Evolutionary conservation across 179 eudicot genomes (phyloP), one percentile per base, ranked within the genome.

Genomic region (Nepenthes alata): DNA sequence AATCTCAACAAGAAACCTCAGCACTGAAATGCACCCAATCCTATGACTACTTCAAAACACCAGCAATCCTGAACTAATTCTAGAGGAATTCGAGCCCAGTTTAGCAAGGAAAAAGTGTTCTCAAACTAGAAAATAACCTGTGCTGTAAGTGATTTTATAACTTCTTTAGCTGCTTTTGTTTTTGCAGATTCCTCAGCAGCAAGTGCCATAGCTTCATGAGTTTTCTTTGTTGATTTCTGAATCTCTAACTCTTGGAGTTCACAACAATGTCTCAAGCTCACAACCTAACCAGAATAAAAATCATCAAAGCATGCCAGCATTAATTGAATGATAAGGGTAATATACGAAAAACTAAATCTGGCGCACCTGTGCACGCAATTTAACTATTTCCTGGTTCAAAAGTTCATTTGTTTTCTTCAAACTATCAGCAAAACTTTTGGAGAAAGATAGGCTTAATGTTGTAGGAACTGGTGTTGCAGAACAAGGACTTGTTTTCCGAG

Each of bases 381-480:
- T 79, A 35, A 72, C 72, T 57, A 81, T 80, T 77, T 84, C 89
- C 37, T 77, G 78, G 61, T 72, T 84, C 67, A 84, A 58, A 63
- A 75, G 71, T 58, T 79, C 89, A 61, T 84, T 84, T 3, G 86
- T 70, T 77, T 75, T 84, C 79, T 75, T 84, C 68, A 81, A 70
- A 73, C 84, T 76, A 67, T 84, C 89, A 56, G 79, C 52, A 56
- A 74, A 57, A 55, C 76, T 78, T 62, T 79, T 79, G 51, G 82
- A 77, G 60, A 84, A 77, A 48, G 81, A 75, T 57, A 83, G 80
- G 9, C 87, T 84, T 16, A 74, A 51, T 3, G 87, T 77, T 14
- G 87, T 80, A 12, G 87, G 84, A 53, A 83, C 74, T 34, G 87
- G 87, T 13, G 87, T 83, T 53, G 82, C 83, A 35, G 89, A 79